Evolutionary conservation across 495 filamentous ascomycete species (phyloP).

Genomic region (Pyrenopolyporus hunteri): DNA sequence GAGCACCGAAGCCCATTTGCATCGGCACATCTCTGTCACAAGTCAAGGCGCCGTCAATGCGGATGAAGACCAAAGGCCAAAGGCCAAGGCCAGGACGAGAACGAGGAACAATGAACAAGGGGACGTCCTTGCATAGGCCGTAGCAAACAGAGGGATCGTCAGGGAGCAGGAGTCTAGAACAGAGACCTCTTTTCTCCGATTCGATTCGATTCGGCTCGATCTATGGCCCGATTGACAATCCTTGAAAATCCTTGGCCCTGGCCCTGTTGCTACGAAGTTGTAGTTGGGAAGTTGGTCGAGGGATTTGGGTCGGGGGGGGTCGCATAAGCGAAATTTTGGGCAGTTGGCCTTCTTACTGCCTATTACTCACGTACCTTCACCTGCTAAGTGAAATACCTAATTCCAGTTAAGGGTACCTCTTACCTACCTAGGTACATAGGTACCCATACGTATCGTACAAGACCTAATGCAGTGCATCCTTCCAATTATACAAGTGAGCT

Average conservation of each 20-base stretch:
- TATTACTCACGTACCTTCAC: not conserved
- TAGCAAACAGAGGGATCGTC: not conserved
- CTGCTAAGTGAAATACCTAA: no score
- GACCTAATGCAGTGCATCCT: no score
- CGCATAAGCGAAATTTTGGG: constrained; percentile 34
- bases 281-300: constrained; percentile 14
- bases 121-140: no score
- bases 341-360: not conserved
- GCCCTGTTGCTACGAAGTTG: not conserved
- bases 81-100: no score
- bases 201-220: constrained; percentile 22
- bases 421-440: not conserved
- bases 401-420: no score
- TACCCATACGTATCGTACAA: not conserved
- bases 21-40: constrained; percentile 17
- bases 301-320: constrained; percentile 10
- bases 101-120: no score
- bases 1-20: not conserved
- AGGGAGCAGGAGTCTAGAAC: constrained; percentile 8
- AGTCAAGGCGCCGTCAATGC: not conserved
- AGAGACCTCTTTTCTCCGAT: constrained; percentile 21
- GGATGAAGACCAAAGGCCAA: not conserved
- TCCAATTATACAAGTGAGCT: no score
- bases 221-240: constrained; percentile 7
- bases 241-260: no score